Evolutionary conservation across 495 filamentous ascomycete genomes (phyloP).

Genomic region (Penicillium psychrofluorescens): DNA sequence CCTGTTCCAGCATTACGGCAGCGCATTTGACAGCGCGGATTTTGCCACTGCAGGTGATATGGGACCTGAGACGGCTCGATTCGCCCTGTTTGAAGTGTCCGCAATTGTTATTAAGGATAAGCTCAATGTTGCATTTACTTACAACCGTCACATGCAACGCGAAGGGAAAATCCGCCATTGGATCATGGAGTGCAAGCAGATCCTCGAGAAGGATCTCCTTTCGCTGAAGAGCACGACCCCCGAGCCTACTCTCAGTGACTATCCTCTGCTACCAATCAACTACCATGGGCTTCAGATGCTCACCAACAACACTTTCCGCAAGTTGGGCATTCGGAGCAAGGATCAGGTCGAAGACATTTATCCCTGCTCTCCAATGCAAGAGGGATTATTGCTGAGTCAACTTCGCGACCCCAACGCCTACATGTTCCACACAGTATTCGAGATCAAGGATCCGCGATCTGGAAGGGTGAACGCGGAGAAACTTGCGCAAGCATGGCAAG

Average conservation of each 20-base stretch:
- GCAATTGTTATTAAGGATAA: slow-evolving; percentile 51
- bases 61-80: slow-evolving; percentile 39
- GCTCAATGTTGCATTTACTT: slow-evolving; percentile 55
- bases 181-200: slow-evolving; percentile 53
- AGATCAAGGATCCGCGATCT: slow-evolving; percentile 24
- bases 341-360: slow-evolving; percentile 51
- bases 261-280: slow-evolving; percentile 56
- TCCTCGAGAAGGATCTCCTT: slow-evolving; percentile 48
- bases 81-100: slow-evolving; percentile 59
- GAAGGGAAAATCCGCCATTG: slow-evolving; percentile 49
- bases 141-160: slow-evolving; percentile 52
- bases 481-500: slow-evolving; percentile 44
- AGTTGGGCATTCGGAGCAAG: slow-evolving; percentile 37
- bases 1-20: slow-evolving; percentile 53
- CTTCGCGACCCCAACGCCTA: slow-evolving; percentile 42
- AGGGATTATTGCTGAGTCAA: slow-evolving; percentile 60
- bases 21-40: slow-evolving; percentile 31
- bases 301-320: slow-evolving; percentile 36
- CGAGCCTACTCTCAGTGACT: slow-evolving; percentile 54
- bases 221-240: slow-evolving; percentile 39
- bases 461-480: slow-evolving; percentile 26
- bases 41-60: slow-evolving; percentile 40
- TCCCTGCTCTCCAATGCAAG: slow-evolving; percentile 59
- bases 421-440: slow-evolving; percentile 39
- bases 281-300: slow-evolving; percentile 44